Evolutionary conservation across 2,329 filamentous ascomycete species (phyloP), one percentile per base, ranked within the genome.

Genomic region (Bipolaris zeicola): DNA sequence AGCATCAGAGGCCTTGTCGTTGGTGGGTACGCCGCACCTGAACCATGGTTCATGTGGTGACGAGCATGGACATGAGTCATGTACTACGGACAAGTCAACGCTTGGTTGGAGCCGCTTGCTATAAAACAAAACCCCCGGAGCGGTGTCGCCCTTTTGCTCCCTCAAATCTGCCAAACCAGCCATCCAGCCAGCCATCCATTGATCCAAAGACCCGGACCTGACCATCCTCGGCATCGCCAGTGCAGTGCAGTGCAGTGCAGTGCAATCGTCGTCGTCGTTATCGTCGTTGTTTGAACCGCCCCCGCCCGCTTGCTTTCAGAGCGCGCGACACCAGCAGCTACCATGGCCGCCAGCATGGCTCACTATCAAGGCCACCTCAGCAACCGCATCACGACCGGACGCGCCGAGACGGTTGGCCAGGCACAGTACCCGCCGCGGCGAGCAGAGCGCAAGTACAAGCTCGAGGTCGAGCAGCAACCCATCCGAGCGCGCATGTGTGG

Each of bases 401-500:
- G 49, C 37, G 42, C 48, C 3, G 53, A 56, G 28, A 24, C 48
- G 1, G 31, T 55, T 11, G 39, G 37, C 0, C 47, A 33, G 18
- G 28, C 28, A 20, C 26, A 39, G n/a, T 50, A 50, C 10, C 14
- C 45, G 6, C 45, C 34, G 34, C 45, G 45, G 37, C 31, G 36
- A 46, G 34, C 48, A 55, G 37, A 18, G 11, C 47, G 50, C 22
- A 33, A 18, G 39, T 57, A 77, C 76, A 89, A 87, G 60, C 83
- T 96, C 48, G 82, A 88, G 64, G 91, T 97, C 58, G 87, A 91
- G 64, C 95, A 99, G 79, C 92, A 98, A 76, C 95, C 95, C 48
- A 84, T 91, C 68, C 87, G 95, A 68, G 95, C 95, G 64, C 90
- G 95, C 60, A 98, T 98, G 95, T 99, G 95, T 80, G 95, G 95